Base-by-base conservation (phyloP, 1,139 yeast genomes). In the Wickerhamiella infanticola region DNA sequence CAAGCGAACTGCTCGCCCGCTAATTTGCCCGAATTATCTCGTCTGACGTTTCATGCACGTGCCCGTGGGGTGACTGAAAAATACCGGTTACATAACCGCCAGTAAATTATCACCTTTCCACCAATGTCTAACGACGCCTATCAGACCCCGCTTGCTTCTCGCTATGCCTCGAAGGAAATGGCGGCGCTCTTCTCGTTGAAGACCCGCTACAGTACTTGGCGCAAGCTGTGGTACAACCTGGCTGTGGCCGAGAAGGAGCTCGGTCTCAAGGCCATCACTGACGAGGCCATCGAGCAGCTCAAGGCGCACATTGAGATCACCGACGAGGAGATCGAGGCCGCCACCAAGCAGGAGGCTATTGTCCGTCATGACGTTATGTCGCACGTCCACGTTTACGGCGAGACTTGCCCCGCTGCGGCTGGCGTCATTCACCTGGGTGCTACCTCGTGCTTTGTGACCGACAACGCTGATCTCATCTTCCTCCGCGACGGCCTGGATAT, bases 281-380 rank as follows among this genome's bases (percentile, higher is more conserved):
- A 86, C 56, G 93, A 84, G 61, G 98, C 98, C 46, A 75, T 90
- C 55, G 81, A 74, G 59, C 84, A 90, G 69, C 81, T 90, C 88
- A 69, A 74, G 52, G 64, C 72, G 24, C 81, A 90, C 63, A 69
- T 88, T 59, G 75, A 67, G 47, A 85, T 90, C 66, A 80, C 96
- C 24, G 97, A 90, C 63, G 90, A 84, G 55, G 97, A 93, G 61
- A 85, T 93, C 55, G 84, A 72, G 47, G 83, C 72, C 50, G 97
- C 98, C 41, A 71, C 90, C 46, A 77, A 76, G 59, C 97, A 90
- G 69, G 99, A 90, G 66, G 95, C 97, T 48, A 86, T 82, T 63
- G 97, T 90, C 47, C 82, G 99, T 70, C 99, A 90, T 66, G 99
- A 90, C 65, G 99, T 90, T 57, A 90, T 90, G 99, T 95, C 98